Base-by-base conservation (phyloP, 768 basidiomycete genomes). In the Amanita subjunquillea region DNA sequence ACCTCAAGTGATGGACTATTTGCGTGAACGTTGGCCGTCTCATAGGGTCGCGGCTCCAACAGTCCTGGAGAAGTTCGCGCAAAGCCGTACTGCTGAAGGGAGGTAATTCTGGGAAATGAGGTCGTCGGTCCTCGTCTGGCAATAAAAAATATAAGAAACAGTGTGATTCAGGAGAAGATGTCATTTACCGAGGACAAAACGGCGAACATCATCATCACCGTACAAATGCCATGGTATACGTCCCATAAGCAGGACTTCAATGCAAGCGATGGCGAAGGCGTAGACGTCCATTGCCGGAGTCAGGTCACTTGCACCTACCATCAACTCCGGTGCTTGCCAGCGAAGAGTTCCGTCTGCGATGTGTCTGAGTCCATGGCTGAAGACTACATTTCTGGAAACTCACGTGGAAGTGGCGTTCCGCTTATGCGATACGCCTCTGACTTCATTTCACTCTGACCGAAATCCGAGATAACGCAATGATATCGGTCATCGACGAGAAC, bases 401-500 rank as follows among this genome's bases (percentile, higher is more conserved):
- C 55, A 82, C 78, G 69, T 55, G 69, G 70, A 13, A 66, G 67
- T 3, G 69, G 60, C 25, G 68, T 67, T 27, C 80, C 80, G 53
- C 79, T 84, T 2, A 87, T 72, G 36, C 78, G 73, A 57, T 74
- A 82, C 3, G 78, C 82, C 62, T 91, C 87, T 30, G 72, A 77
- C 65, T 83, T 86, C 72, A 92, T 82, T 66, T 87, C 83, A 58
- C 79, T 84, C 64, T 91, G 85, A 0, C 87, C 88, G 63, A 93
- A 92, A 59, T 91, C 88, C 22, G 86, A 80, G 48, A 92, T 81
- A 39, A 91, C 70, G 55, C 87, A 91, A 47, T 71, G 77, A 2
- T 76, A 71, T 5, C 73, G 67, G 55, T 87, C 81, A 56, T 86
- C 79, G 25, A 93, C 80, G 1, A 92, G 75, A 5, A 91, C 77